These are phyloP conservation scores for Trichoderma guizhouense DNA, from an alignment of 2,329 filamentous ascomycete species.

Conservation along the genomic window DNA sequence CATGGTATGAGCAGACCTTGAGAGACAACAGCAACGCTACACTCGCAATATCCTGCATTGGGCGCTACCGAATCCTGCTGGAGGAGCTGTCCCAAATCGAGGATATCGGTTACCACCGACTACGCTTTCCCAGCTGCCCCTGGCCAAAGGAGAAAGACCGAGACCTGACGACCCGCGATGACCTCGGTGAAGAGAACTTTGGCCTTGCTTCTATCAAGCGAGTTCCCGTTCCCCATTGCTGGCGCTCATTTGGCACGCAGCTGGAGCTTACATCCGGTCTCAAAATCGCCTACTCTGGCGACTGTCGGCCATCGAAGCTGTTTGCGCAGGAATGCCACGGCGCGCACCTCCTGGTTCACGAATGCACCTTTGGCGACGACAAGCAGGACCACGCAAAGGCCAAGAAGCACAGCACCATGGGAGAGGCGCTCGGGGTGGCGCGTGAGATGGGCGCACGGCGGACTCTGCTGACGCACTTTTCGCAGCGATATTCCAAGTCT, in stretches of 20 bases:
- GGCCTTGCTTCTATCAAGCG: slow-evolving; percentile 66
- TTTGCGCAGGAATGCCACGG: slow-evolving; percentile 71
- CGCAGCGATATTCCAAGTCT: slow-evolving; percentile 80
- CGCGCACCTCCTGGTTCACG: slow-evolving; percentile 84
- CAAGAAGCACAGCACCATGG: slow-evolving; percentile 88
- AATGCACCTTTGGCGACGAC: slow-evolving; percentile 93
- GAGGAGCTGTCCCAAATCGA: slow-evolving; percentile 77
- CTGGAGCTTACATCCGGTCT: slow-evolving; percentile 77
- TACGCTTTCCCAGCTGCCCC: slow-evolving; percentile 36
- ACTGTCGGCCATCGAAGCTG: slow-evolving; percentile 72
- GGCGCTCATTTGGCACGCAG: slow-evolving; percentile 69
- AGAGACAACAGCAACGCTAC: slow-evolving; percentile 35
- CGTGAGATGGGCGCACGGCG: slow-evolving; percentile 73
- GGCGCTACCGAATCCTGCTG: slow-evolving; percentile 71
- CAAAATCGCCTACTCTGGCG: slow-evolving; percentile 89
- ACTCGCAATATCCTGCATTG: slow-evolving; percentile 66
- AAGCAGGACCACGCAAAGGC: slow-evolving; percentile 71
- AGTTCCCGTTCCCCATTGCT: slow-evolving; percentile 73
- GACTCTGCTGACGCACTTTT: slow-evolving; percentile 90
- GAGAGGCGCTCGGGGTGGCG: slow-evolving; percentile 78
- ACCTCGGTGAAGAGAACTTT: slow-evolving; percentile 46
- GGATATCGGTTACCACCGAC: slow-evolving; percentile 63
- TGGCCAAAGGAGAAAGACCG: slow-evolving; percentile 24
- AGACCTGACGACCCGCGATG: slow-evolving; percentile 33
- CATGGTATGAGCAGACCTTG: slow-evolving; percentile 64